Evolutionary conservation across 495 filamentous ascomycete species (phyloP), one percentile per base, ranked within the genome.

Genomic region (Evansstolkia leycettana): DNA sequence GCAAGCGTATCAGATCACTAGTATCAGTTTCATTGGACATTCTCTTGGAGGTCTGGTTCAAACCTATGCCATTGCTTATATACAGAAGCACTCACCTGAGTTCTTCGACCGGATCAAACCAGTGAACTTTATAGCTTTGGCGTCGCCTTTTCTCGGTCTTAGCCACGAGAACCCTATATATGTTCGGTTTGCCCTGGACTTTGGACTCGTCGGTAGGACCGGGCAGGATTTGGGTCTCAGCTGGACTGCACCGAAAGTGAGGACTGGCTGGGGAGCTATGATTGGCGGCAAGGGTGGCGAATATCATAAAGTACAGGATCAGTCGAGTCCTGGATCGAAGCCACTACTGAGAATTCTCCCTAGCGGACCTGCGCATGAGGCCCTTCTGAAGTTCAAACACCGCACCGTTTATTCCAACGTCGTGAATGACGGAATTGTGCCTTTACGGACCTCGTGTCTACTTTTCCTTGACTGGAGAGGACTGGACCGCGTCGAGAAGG

Each of bases 381-480:
- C 82, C 0, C 61, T 98, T 34, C 73, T 78, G 47, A 84, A 80
- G 54, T 98, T 96, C 48, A 70, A 84, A 30, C 93, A 90, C 50
- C 69, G 92, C 12, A 98, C 90, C 0, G 68, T 95, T 1, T 98
- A 98, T 52, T 93, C 88, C 1, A 98, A 98, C 48, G 86, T 96
- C 17, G 92, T 98, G 28, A 98, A 98, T 57, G 90, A 98, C 59
- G 90, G 90, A 2, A 95, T 98, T 50, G 90, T 98, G 5, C 90
- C 90, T 2, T 54, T 96, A 25, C 73, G 92, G 8, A 98, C 90
- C 9, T 95, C 92, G 33, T 96, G 88, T 55, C 65, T 98, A 11
- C 65, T 96, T n/a, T 98, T 96, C 46, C 69, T 98, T 5, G 90
- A 98, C 52, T 98, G 90, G 90, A 81, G 83, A 55, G 90, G 90